A percentile compares a stretch with the other conserved stretches of the same genome.
phyloP scores from a whole-genome alignment of 306 rosid genomes.

The Citrullus amarus region DNA sequence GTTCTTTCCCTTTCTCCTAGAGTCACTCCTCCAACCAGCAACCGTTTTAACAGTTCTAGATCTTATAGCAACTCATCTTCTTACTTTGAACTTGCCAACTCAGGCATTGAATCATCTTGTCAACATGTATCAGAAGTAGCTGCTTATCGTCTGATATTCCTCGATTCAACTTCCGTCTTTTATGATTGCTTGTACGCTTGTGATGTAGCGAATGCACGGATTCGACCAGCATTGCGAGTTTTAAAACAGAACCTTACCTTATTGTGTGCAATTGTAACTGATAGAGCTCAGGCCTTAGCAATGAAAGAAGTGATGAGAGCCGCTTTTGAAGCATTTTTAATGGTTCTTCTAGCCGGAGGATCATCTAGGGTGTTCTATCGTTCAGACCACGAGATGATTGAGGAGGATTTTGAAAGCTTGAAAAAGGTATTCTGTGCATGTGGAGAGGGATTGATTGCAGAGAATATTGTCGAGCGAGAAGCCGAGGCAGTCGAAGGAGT shows the following conservation, averaged over 20 bases:
- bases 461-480: conserved; percentile 61
- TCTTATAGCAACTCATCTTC: conserved; percentile 18
- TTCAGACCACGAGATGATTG: conserved; percentile 45
- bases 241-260: conserved; percentile 70
- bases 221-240: conserved; percentile 56
- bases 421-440: conserved; percentile 50
- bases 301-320: conserved; percentile 81
- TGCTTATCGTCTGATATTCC: conserved; percentile 74
- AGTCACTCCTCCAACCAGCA: conserved; percentile 26
- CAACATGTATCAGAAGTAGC: conserved; percentile 84
- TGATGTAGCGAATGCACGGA: conserved; percentile 53
- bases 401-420: conserved; percentile 68
- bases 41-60: conserved; percentile 20
- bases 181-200: conserved; percentile 55
- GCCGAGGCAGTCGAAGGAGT: conserved; percentile 68
- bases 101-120: conserved; percentile 43
- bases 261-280: conserved; percentile 45
- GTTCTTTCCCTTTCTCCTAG: conserved; percentile 28
- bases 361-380: conserved; percentile 43
- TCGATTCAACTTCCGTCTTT: conserved; percentile 62
- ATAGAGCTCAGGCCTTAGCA: conserved; percentile 70
- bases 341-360: conserved; percentile 91
- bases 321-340: conserved; percentile 73
- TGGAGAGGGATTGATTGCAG: conserved; percentile 73
- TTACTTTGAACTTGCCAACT: conserved; percentile 40